phyloP scores from a whole-genome alignment of 2,329 filamentous ascomycete species.

The Clarireedia homoeocarpa region DNA sequence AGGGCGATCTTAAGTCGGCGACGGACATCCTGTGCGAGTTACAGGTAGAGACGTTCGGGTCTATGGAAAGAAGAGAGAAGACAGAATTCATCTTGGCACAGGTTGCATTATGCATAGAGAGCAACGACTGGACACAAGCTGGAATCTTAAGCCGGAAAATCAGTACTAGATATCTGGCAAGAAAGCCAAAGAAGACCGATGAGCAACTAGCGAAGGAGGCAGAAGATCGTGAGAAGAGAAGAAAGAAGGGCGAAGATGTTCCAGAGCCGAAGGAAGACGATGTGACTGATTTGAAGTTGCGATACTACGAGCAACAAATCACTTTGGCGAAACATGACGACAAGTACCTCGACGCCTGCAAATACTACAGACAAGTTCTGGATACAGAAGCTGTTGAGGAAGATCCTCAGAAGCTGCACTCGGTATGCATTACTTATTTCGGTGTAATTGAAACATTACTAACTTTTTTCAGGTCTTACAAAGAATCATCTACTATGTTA shows the following conservation, averaged over 20 bases:
- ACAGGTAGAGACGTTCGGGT: slow-evolving; percentile 97
- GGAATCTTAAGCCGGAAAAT: slow-evolving; percentile 93
- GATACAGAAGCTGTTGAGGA: slow-evolving; percentile 94
- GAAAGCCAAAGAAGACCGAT: slow-evolving; percentile 82
- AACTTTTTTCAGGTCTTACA: slow-evolving; percentile 63
- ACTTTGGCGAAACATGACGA: slow-evolving; percentile 90
- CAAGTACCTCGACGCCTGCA: slow-evolving; percentile 96
- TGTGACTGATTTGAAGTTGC: slow-evolving; percentile 91
- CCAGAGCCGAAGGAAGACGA: slow-evolving; percentile 75
- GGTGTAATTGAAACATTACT: slow-evolving; percentile 7
- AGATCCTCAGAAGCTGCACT: slow-evolving; percentile 75
- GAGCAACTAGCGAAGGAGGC: slow-evolving; percentile 87
- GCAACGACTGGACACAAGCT: slow-evolving; percentile 92
- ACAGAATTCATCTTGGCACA: slow-evolving; percentile 97
- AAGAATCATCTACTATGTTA: slow-evolving; percentile 94
- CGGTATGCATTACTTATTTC: slow-evolving; percentile 46
- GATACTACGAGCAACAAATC: slow-evolving; percentile 97
- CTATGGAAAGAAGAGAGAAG: slow-evolving; percentile 95
- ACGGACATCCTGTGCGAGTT: slow-evolving; percentile 93
- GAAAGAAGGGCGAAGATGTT: slow-evolving; percentile 70
- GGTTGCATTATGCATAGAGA: slow-evolving; percentile 90
- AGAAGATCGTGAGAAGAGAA: slow-evolving; percentile 82
- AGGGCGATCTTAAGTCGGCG: slow-evolving; percentile 85
- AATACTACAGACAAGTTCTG: slow-evolving; percentile 93
- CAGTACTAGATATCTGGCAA: slow-evolving; percentile 82